Conservation (phyloP, 2,329 filamentous ascomycete genomes). For the Plenodomus biglobosus region DNA sequence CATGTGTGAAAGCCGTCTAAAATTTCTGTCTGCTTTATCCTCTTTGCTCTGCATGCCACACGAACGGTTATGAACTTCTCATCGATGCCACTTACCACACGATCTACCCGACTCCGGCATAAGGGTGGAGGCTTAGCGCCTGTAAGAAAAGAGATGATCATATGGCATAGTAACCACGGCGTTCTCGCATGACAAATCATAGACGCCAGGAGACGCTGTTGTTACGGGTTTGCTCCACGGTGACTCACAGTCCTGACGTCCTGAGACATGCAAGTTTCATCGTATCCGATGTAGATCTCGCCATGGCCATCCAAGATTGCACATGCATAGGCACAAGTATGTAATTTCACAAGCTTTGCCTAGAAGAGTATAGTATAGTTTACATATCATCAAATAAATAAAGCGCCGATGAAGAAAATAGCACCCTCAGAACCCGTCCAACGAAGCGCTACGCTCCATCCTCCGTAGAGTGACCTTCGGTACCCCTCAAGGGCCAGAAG, state of each 20-base stretch:
- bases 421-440: conserved; percentile 37
- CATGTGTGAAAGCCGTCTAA: too few species aligned
- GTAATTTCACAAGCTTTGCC: too few species aligned
- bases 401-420: conserved; percentile 22
- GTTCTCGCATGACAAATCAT: not conserved
- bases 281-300: conserved; percentile 1
- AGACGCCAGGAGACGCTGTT: conserved; percentile 12
- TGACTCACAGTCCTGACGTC: not conserved
- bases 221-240: conserved; percentile 13
- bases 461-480: conserved; percentile 33
- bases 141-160: too few species aligned
- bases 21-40: too few species aligned
- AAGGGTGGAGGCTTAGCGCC: not conserved
- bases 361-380: too few species aligned
- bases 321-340: too few species aligned
- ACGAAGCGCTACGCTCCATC: conserved; percentile 39
- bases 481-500: conserved; percentile 28
- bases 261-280: conserved; percentile 19
- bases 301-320: not conserved
- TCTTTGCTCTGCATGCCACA: too few species aligned
- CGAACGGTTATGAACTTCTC: too few species aligned
- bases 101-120: too few species aligned
- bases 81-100: too few species aligned
- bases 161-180: too few species aligned
- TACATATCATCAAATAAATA: conserved; percentile 36